These are phyloP conservation scores for Penicillium cinerascens DNA, from an alignment of 495 filamentous ascomycete species.

Conservation along the genomic window DNA sequence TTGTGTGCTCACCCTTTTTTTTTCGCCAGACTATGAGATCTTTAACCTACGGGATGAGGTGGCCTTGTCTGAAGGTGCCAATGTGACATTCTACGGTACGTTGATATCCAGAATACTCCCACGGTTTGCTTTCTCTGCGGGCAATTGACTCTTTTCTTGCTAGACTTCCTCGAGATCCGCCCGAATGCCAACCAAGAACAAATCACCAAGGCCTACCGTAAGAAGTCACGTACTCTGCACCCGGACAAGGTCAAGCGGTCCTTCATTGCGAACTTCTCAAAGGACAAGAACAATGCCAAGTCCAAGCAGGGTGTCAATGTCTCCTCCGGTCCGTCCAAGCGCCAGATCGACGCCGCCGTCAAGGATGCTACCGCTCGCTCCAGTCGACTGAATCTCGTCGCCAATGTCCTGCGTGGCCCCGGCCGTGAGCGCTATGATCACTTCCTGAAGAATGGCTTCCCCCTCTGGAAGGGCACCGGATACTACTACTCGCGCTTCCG, in stretches of 20 bases:
- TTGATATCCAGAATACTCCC: background rate
- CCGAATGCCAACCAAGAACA: constrained; percentile 77
- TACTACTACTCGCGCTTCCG: constrained; percentile 96
- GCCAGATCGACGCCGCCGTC: constrained; percentile 68
- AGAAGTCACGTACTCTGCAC: constrained; percentile 76
- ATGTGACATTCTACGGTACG: constrained; percentile 84
- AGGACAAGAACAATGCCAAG: constrained; percentile 55
- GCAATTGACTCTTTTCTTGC: background rate
- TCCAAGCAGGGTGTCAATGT: constrained; percentile 61
- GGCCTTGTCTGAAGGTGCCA: constrained; percentile 65
- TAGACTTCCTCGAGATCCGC: constrained; percentile 76
- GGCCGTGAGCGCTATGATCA: constrained; percentile 87
- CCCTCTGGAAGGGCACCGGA: constrained; percentile 91
- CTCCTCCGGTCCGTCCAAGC: constrained; percentile 63
- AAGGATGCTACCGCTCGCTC: constrained; percentile 78
- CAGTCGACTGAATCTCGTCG: constrained; percentile 75
- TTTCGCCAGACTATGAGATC: constrained; percentile 81
- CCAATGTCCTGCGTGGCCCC: constrained; percentile 77
- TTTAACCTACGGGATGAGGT: constrained; percentile 91
- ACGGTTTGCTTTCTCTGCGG: background rate
- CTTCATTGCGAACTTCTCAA: constrained; percentile 68
- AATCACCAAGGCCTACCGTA: constrained; percentile 89
- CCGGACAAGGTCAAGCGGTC: constrained; percentile 92
- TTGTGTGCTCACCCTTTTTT: constrained; percentile 11
- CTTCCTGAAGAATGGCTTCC: constrained; percentile 92